Evolutionary conservation across 768 basidiomycete species (phyloP).

Genomic region (Auriculariales sp.): DNA sequence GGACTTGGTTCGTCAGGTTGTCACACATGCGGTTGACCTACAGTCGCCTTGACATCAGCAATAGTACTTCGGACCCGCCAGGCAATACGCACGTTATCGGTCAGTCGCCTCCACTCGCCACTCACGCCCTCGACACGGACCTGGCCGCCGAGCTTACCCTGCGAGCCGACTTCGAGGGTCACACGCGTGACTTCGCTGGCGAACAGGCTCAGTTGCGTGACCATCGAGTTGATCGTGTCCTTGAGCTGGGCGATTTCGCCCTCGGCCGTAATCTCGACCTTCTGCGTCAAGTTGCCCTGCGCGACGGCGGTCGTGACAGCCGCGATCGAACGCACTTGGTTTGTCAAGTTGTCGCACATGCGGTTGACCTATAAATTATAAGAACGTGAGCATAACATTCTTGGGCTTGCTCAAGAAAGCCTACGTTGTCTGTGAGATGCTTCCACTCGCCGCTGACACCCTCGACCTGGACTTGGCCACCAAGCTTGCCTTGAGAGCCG

Average conservation of each 20-base stretch:
- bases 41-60: slow-evolving; percentile 5
- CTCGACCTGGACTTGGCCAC: slow-evolving; percentile 76
- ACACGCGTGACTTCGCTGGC: slow-evolving; percentile 15
- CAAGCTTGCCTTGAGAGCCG: slow-evolving; percentile 78
- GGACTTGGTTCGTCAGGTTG: slow-evolving; percentile 66
- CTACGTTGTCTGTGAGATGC: slow-evolving; percentile 61
- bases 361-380: slow-evolving; percentile 40
- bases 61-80: background rate
- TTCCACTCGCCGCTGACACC: slow-evolving; percentile 87
- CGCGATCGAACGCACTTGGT: slow-evolving; percentile 72
- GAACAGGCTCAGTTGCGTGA: slow-evolving; percentile 22
- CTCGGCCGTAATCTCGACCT: slow-evolving; percentile 67
- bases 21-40: slow-evolving; percentile 73
- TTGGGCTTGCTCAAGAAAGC: slow-evolving; percentile 10
- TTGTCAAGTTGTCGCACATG: slow-evolving; percentile 70
- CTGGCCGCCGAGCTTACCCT: slow-evolving; percentile 26
- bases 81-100: slow-evolving; percentile 19
- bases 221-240: slow-evolving; percentile 21
- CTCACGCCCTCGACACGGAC: slow-evolving; percentile 24
- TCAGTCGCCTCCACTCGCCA: slow-evolving; percentile 22
- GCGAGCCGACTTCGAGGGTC: slow-evolving; percentile 27
- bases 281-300: slow-evolving; percentile 79
- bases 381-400: background rate
- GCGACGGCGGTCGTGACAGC: slow-evolving; percentile 83
- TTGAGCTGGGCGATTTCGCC: slow-evolving; percentile 24